Percentiles rank a stretch among this genome's conserved stretches.
These are phyloP conservation scores for Ilyonectria mors-panacis DNA, from an alignment of 2,329 filamentous ascomycete species.

Conservation along the genomic window DNA sequence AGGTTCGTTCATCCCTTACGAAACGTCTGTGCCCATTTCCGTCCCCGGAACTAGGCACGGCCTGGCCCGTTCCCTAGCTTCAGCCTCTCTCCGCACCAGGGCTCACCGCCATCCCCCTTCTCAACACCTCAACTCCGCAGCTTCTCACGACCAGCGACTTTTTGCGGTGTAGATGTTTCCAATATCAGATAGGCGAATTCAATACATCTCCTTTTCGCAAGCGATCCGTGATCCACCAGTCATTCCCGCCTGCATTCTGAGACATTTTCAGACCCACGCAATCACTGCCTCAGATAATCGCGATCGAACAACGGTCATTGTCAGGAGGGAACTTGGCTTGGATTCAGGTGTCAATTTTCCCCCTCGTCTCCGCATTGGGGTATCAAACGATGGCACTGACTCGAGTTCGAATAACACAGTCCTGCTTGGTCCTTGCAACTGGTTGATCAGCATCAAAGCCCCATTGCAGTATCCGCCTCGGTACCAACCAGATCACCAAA, in stretches of 20 bases:
- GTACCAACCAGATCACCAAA: neutral
- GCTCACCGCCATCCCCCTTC: conserved; percentile 34
- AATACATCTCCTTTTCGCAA: neutral
- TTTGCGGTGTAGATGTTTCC: neutral
- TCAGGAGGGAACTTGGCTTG: neutral
- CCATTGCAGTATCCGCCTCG: neutral
- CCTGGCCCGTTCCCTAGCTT: conserved; percentile 35
- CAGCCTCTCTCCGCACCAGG: conserved; percentile 18
- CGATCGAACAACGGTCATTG: neutral
- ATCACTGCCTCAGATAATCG: neutral
- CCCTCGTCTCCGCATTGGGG: neutral
- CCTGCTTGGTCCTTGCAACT: neutral
- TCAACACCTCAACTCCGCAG: conserved; percentile 3
- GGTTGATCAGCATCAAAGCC: neutral
- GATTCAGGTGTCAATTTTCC: neutral
- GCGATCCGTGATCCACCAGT: neutral
- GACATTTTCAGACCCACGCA: too few species aligned
- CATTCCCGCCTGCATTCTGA: neutral
- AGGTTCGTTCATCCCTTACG: conserved; percentile 6
- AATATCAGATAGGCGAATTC: neutral
- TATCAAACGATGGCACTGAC: too few species aligned
- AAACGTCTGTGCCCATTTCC: conserved; percentile 14
- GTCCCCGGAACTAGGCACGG: conserved; percentile 30
- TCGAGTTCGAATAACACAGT: neutral
- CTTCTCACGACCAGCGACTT: neutral